Evolutionary conservation across 176 grass and related monocot genomes (phyloP).

Genomic region (Avena atlantica): DNA sequence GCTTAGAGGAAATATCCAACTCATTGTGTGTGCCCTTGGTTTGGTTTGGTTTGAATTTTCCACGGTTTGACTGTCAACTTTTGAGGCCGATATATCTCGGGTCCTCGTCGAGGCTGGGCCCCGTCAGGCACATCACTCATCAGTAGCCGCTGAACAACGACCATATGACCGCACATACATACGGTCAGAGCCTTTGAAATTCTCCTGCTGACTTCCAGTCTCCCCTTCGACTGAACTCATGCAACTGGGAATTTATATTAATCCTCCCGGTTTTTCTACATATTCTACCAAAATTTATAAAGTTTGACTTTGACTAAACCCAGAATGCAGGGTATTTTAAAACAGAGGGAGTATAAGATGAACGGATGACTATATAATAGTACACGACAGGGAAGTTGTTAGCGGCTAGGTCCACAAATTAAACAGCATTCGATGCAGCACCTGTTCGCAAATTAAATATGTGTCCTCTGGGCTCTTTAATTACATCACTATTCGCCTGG

Average conservation of each 20-base stretch:
- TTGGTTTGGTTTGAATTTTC: background rate
- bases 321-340: too few species aligned
- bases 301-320: too few species aligned
- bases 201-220: background rate
- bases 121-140: background rate
- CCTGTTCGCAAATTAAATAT: background rate
- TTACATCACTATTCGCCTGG: background rate
- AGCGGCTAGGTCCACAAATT: background rate
- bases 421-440: slow-evolving; percentile 35
- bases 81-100: background rate
- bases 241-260: background rate
- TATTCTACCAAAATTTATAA: too few species aligned
- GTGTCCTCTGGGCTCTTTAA: background rate
- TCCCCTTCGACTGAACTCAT: background rate
- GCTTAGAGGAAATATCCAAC: background rate
- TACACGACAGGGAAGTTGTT: background rate
- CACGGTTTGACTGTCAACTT: background rate
- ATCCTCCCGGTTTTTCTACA: background rate
- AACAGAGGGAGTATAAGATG: background rate
- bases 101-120: background rate
- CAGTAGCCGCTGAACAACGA: background rate
- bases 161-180: background rate
- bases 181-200: slow-evolving; percentile 6
- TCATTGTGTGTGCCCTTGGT: background rate
- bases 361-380: background rate